Evolutionary conservation across 257 asterid genomes (phyloP), one percentile per base, ranked within the genome.

Genomic region (Thymus quinquecostatus): DNA sequence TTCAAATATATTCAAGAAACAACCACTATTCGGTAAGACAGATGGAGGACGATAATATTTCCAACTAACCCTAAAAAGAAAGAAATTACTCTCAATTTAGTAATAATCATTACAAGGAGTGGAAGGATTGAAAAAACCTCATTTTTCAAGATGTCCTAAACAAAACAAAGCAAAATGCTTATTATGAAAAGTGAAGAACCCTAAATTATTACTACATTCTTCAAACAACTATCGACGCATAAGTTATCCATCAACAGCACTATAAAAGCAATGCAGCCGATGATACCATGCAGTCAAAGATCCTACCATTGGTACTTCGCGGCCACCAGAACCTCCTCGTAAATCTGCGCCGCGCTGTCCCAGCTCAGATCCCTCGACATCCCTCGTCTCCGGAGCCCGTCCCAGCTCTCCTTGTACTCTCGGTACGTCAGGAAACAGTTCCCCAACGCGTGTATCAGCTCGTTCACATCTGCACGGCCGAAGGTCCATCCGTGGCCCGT

Each of bases 401-500:
- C 95, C 99, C 99, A 92, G 73, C 99, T 95, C 77, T 64, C 28
- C 60, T 83, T 92, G 61, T 83, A 92, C 83, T 95, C 66, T 0
- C 89, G 84, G 60, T 89, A 95, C 11, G 99, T 95, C 67, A 75
- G 60, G 30, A 95, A 81, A 73, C 98, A 95, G 73, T 92, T 92
- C 48, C 97, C 92, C 40, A 92, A 71, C 0, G 98, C 99, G 33
- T 81, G 47, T 63, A 87, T 89, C 65, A 92, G 78, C 65, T 81
- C 88, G 49, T 65, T 73, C 2, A 83, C 68, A 40, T 87, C 96
- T 1, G 98, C 98, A 51, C 79, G 75, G 5, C 58, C 65, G 59
- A 95, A 92, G 1, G 98, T 95, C 99, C 98, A 95, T 27, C 99
- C 99, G 5, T 86, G 77, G 6, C 99, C 99, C 1, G 96, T 43